A percentile compares a stretch with the other conserved stretches of the same genome.
phyloP scores from a whole-genome alignment of 495 filamentous ascomycete genomes.

The Aspergillus bertholletiae region DNA sequence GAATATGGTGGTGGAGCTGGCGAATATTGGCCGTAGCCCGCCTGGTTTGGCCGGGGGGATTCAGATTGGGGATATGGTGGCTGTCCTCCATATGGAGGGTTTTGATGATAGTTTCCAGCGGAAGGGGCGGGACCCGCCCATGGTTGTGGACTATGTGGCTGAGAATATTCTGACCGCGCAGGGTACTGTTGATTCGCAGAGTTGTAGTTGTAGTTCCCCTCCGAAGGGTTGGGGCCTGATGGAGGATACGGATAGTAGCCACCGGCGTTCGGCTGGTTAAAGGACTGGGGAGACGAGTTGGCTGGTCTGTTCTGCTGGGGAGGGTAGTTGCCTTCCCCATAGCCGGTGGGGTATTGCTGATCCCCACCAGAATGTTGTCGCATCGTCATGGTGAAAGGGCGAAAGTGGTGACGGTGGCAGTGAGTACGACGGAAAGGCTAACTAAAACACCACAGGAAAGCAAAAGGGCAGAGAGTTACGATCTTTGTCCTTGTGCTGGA shows the following conservation, averaged over 20 bases:
- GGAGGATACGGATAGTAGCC: background rate
- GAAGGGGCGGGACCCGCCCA: no score
- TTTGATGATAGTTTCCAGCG: no score
- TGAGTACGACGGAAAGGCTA: background rate
- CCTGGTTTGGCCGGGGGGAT: no score
- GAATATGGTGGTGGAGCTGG: background rate
- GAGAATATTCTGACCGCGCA: background rate
- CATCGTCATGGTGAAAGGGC: background rate
- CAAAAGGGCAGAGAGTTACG: no score
- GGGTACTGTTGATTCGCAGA: background rate
- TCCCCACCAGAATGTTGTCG: background rate
- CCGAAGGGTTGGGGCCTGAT: background rate
- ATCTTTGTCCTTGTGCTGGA: no score
- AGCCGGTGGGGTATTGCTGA: background rate
- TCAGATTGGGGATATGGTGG: background rate
- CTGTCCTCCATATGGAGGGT: background rate
- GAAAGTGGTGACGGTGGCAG: background rate
- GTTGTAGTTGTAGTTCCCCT: background rate
- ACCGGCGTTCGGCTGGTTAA: background rate
- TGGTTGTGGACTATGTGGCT: background rate
- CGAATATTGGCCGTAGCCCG: background rate
- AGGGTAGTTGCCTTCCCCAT: background rate
- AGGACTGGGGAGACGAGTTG: background rate
- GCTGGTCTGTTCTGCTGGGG: background rate
- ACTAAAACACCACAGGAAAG: no score